phyloP scores from a whole-genome alignment of 177 flowering plant species.

The Telopea speciosissima region DNA sequence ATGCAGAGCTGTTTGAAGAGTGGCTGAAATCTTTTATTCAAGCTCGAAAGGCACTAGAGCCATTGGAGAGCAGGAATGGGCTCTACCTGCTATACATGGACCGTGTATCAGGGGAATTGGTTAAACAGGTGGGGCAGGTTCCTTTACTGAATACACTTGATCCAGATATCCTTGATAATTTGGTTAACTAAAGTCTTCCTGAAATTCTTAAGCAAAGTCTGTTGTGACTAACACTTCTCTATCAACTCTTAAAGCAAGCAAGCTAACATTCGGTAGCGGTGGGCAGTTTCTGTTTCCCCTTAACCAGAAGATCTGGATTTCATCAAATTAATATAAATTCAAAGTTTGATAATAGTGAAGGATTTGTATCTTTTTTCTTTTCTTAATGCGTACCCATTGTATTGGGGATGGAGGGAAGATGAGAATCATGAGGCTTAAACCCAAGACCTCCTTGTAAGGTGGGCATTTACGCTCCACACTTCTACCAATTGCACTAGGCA shows the following conservation, averaged over 20 bases:
- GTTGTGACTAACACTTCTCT: background rate
- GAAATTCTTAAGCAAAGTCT: background rate
- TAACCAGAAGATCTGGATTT: background rate
- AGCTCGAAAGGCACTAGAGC: slow-evolving; percentile 49
- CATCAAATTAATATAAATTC: background rate
- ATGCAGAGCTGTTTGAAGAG: slow-evolving; percentile 68
- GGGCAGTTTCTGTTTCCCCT: background rate
- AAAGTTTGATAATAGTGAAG: background rate
- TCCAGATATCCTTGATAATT: slow-evolving; percentile 39
- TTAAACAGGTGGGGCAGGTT: slow-evolving; percentile 43
- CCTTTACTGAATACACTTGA: slow-evolving; percentile 38
- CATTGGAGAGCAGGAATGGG: slow-evolving; percentile 74
- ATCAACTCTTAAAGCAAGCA: too few species aligned
- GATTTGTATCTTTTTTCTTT: too few species aligned
- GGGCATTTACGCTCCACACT: too few species aligned
- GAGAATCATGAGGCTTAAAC: too few species aligned
- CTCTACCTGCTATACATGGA: slow-evolving; percentile 83
- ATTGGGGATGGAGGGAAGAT: too few species aligned
- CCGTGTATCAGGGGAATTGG: slow-evolving; percentile 60
- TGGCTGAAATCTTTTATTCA: slow-evolving; percentile 63
- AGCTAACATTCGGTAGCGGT: background rate
- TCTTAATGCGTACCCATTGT: too few species aligned
- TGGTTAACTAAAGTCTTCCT: slow-evolving; percentile 26
- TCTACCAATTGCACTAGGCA: too few species aligned
- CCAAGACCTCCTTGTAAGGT: too few species aligned